A percentile compares a stretch with the other conserved stretches of the same genome.
Conservation (phyloP, 1,284 basidiomycete genomes). For the Fomes fomentarius region DNA sequence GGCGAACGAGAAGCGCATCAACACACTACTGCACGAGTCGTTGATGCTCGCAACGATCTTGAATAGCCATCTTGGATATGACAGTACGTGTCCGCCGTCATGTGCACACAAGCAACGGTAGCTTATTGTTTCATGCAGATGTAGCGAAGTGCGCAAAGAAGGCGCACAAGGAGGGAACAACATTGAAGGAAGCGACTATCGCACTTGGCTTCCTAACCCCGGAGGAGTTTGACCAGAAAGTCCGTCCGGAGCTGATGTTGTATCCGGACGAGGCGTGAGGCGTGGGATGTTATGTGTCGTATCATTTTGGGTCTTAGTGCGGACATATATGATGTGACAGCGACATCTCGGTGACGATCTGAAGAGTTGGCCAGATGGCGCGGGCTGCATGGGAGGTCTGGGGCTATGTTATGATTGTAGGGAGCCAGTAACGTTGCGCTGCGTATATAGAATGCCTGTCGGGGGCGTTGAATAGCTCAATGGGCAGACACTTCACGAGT, state of each 20-base stretch:
- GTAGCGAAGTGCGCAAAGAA: slow-evolving; percentile 99
- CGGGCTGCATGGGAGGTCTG: neutral
- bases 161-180: slow-evolving; percentile 97
- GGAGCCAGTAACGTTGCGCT: neutral
- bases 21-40: slow-evolving; percentile 89
- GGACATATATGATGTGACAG: slow-evolving; percentile 24
- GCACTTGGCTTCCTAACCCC: slow-evolving; percentile 83
- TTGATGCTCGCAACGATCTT: slow-evolving; percentile 96
- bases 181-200: slow-evolving; percentile 94
- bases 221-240: slow-evolving; percentile 95
- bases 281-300: slow-evolving; percentile 11
- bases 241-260: slow-evolving; percentile 92
- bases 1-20: slow-evolving; percentile 95
- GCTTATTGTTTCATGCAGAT: slow-evolving; percentile 51
- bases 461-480: neutral
- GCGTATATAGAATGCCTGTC: neutral
- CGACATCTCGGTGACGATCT: slow-evolving; percentile 10
- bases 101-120: slow-evolving; percentile 6
- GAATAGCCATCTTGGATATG: slow-evolving; percentile 92
- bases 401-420: neutral
- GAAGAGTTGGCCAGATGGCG: slow-evolving; percentile 8
- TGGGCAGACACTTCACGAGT: neutral
- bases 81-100: slow-evolving; percentile 67
- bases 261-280: slow-evolving; percentile 63
- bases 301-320: slow-evolving; percentile 14